Conservation (phyloP, 495 filamentous ascomycete species). For the Thermothielavioides terrestris region DNA sequence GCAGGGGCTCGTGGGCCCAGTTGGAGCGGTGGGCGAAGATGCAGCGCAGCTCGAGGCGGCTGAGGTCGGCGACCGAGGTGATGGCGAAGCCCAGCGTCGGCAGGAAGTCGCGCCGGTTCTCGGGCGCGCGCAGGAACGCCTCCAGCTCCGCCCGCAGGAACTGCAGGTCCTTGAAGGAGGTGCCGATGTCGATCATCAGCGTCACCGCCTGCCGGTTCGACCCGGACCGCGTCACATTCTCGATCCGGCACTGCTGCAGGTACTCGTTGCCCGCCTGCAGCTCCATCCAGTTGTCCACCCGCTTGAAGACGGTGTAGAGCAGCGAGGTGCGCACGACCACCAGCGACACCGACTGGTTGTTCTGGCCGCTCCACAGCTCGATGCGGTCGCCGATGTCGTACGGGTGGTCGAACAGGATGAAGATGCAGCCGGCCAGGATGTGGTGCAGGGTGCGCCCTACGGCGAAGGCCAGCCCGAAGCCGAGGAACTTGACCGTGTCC, state of each 20-base stretch:
- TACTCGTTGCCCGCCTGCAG: conserved; percentile 70
- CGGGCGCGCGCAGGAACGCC: conserved; percentile 47
- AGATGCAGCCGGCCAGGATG: conserved; percentile 70
- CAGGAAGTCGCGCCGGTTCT: conserved; percentile 70
- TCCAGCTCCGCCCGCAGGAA: conserved; percentile 56
- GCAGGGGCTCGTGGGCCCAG: conserved; percentile 69
- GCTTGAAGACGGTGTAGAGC: conserved; percentile 68
- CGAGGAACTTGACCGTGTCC: conserved; percentile 46
- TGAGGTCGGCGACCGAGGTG: conserved; percentile 57
- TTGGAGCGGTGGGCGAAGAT: conserved; percentile 52
- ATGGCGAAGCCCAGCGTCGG: conserved; percentile 56
- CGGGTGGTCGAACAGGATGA: conserved; percentile 70
- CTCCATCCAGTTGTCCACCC: conserved; percentile 52
- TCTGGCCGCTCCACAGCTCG: conserved; percentile 44
- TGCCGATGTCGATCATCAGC: conserved; percentile 58
- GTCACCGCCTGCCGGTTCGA: conserved; percentile 64
- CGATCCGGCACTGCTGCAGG: conserved; percentile 64
- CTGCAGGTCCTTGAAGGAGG: conserved; percentile 63
- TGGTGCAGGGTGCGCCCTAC: conserved; percentile 69
- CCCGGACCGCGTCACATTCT: conserved; percentile 67
- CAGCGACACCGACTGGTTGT: conserved; percentile 39
- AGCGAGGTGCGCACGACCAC: conserved; percentile 71
- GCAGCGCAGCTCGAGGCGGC: conserved; percentile 60
- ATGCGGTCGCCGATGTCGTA: conserved; percentile 70
- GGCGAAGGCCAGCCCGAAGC: conserved; percentile 70